Percentiles rank a stretch among this genome's conserved stretches.
phyloP scores from a whole-genome alignment of 345 rosid species.

The Aurinia saxatilis region DNA sequence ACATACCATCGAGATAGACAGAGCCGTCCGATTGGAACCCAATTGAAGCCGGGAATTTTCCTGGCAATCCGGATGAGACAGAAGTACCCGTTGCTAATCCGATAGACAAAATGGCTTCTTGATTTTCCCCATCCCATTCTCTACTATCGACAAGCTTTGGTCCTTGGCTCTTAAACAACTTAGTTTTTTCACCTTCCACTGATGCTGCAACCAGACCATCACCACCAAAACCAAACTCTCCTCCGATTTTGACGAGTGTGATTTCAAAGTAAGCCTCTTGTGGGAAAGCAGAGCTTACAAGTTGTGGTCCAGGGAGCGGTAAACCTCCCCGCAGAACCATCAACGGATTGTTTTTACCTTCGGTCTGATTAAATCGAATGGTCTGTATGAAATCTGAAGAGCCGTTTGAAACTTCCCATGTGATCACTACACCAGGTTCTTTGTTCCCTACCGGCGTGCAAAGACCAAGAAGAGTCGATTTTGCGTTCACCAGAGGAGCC shows the following conservation, averaged over 20 bases:
- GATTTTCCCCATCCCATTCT: conserved; percentile 16
- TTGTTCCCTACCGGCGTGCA: conserved; percentile 39
- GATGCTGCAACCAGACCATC: not conserved
- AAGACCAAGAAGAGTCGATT: conserved; percentile 38
- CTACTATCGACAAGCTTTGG: conserved; percentile 24
- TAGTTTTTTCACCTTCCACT: conserved; percentile 56
- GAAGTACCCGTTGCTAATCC: conserved; percentile 64
- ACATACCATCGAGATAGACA: conserved; percentile 75
- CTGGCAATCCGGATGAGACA: conserved; percentile 52
- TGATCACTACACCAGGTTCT: conserved; percentile 45
- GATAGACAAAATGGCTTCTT: conserved; percentile 39
- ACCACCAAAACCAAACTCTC: conserved; percentile 6
- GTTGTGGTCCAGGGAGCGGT: conserved; percentile 88
- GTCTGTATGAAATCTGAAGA: conserved; percentile 75
- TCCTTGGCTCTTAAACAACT: conserved; percentile 56
- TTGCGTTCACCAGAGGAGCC: conserved; percentile 30
- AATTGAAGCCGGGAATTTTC: conserved; percentile 73
- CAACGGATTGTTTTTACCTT: conserved; percentile 19
- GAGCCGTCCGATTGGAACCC: conserved; percentile 89
- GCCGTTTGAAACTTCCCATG: conserved; percentile 81
- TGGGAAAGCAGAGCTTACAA: conserved; percentile 71
- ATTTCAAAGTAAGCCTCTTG: conserved; percentile 93
- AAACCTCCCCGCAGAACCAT: conserved; percentile 60
- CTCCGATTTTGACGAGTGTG: conserved; percentile 39
- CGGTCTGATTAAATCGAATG: conserved; percentile 47